A percentile compares a stretch with the other conserved stretches of the same genome.
Conservation (phyloP, 768 basidiomycete genomes). For the Cyathus striatus region DNA sequence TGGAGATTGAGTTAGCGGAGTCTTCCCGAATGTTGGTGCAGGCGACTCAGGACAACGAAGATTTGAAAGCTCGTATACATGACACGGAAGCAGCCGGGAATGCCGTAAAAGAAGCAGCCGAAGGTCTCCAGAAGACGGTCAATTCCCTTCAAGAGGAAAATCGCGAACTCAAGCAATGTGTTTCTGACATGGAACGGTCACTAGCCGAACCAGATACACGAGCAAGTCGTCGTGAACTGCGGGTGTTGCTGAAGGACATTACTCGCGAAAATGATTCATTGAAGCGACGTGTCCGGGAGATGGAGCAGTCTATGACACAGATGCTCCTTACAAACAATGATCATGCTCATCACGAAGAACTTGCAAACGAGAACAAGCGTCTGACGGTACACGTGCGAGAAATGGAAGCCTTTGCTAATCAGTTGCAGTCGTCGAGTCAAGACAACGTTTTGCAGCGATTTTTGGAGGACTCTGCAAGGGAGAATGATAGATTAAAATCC, state of each 20-base stretch:
- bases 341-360: conserved; percentile 23
- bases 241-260: conserved; percentile 30
- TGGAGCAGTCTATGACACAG: conserved; percentile 29
- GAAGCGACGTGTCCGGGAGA: conserved; percentile 27
- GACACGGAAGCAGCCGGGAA: conserved; percentile 15
- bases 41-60: conserved; percentile 19
- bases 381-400: conserved; percentile 24
- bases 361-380: conserved; percentile 25
- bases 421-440: conserved; percentile 22
- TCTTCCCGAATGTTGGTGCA: conserved; percentile 22
- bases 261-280: conserved; percentile 35
- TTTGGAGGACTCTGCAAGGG: conserved; percentile 21
- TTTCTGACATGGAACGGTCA: conserved; percentile 24
- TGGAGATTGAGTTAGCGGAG: conserved; percentile 22
- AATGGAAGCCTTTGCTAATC: conserved; percentile 22
- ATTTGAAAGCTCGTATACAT: conserved; percentile 14
- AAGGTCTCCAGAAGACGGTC: neutral
- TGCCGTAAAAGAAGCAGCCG: conserved; percentile 12
- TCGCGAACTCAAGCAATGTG: conserved; percentile 18
- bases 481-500: conserved; percentile 29
- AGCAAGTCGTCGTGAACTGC: conserved; percentile 25
- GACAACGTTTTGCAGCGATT: conserved; percentile 18
- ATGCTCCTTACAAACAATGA: conserved; percentile 25
- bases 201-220: conserved; percentile 17
- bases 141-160: conserved; percentile 5